Evolutionary conservation across 441 rosid species (phyloP).

Genomic region (Populus tomentosa): DNA sequence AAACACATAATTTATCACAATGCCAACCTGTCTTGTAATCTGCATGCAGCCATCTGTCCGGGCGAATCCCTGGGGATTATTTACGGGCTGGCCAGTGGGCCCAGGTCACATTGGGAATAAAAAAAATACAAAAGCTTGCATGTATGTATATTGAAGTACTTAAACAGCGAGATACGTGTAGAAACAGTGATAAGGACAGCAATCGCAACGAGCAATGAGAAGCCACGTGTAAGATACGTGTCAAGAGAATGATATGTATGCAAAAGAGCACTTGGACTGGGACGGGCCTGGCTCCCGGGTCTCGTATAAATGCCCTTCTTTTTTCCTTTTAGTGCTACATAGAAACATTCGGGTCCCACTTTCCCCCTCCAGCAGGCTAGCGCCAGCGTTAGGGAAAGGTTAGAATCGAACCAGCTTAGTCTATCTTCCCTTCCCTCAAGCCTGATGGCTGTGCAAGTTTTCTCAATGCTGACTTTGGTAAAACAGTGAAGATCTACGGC

Average conservation of each 20-base stretch:
- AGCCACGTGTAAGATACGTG: conserved; percentile 35
- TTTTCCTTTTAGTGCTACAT: background rate
- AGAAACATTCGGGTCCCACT: background rate
- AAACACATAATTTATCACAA: too few relatives aligned
- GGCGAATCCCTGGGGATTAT: too few relatives aligned
- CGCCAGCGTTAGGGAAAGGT: background rate
- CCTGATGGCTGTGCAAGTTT: background rate
- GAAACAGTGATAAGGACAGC: background rate
- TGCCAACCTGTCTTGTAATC: too few relatives aligned
- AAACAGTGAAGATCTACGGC: background rate
- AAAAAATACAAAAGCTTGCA: too few relatives aligned
- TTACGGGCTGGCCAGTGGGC: too few relatives aligned
- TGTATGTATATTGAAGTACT: background rate
- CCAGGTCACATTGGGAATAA: too few relatives aligned
- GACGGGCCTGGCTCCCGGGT: background rate
- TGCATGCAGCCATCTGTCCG: too few relatives aligned
- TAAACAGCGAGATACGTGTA: conserved; percentile 23
- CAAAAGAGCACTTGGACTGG: background rate
- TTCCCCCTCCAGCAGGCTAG: background rate
- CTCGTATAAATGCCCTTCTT: background rate
- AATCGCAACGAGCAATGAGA: too few relatives aligned
- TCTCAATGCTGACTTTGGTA: background rate
- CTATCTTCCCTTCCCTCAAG: background rate
- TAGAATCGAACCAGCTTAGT: too few relatives aligned
- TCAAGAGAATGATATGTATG: background rate